These are phyloP conservation scores for Cryptosporidium viatorum DNA, from an alignment of 169 alveolate genomes.

Conservation along the genomic window DNA sequence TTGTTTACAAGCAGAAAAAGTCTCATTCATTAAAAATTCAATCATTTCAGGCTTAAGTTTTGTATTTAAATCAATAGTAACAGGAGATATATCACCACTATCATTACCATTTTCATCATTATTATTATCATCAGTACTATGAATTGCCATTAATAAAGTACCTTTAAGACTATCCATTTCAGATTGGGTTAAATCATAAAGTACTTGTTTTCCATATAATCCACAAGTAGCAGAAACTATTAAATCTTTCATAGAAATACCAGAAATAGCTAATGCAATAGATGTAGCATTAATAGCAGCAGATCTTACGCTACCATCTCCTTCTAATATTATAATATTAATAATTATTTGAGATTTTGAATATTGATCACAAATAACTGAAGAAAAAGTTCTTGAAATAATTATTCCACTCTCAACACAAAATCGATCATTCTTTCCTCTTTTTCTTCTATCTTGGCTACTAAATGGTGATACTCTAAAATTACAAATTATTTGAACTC, in stretches of 20 bases:
- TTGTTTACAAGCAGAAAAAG: conserved; percentile 39
- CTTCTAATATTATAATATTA: conserved; percentile 71
- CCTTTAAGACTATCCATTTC: conserved; percentile 41
- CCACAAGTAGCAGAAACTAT: conserved; percentile 72
- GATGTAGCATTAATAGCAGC: conserved; percentile 79
- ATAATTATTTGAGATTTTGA: conserved; percentile 56
- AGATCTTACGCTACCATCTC: conserved; percentile 78
- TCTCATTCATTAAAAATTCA: conserved; percentile 12
- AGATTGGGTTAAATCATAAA: conserved; percentile 46
- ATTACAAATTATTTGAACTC: conserved; percentile 28
- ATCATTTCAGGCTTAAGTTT: conserved; percentile 9
- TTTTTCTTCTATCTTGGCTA: conserved; percentile 59
- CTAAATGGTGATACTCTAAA: conserved; percentile 51
- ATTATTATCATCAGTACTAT: conserved; percentile 45
- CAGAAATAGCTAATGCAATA: conserved; percentile 76
- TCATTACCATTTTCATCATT: not conserved
- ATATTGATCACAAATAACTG: conserved; percentile 27
- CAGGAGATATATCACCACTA: conserved; percentile 17
- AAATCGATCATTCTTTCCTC: conserved; percentile 61
- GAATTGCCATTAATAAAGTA: conserved; percentile 26
- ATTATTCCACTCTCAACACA: conserved; percentile 38
- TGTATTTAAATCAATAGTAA: conserved; percentile 59
- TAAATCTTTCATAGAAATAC: conserved; percentile 76
- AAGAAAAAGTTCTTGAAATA: conserved; percentile 45
- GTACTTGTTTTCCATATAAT: conserved; percentile 21